A percentile compares a stretch with the other conserved stretches of the same genome.
Conservation (phyloP, 2,329 filamentous ascomycete species). For the Alternaria triticimaculans region DNA sequence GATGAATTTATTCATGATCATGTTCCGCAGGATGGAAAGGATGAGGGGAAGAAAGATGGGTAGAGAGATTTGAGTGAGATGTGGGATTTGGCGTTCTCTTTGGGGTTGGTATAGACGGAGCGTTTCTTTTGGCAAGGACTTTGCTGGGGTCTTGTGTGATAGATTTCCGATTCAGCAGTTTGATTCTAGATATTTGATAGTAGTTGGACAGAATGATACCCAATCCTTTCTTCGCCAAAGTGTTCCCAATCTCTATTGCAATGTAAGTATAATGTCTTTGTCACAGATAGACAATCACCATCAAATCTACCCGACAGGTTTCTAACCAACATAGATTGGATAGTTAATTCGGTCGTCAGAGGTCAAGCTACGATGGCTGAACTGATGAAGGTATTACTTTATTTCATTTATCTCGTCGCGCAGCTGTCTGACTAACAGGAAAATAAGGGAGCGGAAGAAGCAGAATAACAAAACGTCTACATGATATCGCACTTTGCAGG, state of each 20-base stretch:
- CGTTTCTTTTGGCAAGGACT: neutral
- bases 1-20: conserved; percentile 42
- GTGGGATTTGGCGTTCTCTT: neutral
- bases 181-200: neutral
- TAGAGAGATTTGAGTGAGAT: no score
- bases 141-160: neutral
- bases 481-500: conserved; percentile 76
- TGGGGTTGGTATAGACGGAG: neutral
- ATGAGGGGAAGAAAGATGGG: neutral
- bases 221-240: neutral
- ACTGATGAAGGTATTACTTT: neutral
- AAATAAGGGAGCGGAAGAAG: neutral
- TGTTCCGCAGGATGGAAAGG: conserved; percentile 15
- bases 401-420: conserved; percentile 2
- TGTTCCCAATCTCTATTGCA: neutral
- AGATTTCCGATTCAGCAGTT: neutral
- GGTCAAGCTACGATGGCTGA: neutral
- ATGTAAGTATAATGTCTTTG: no score
- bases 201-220: neutral
- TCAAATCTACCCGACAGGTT: no score
- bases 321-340: neutral
- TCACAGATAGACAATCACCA: no score
- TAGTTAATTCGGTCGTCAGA: neutral
- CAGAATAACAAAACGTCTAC: conserved; percentile 40
- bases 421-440: neutral